Percentiles rank a stretch among this genome's conserved stretches.
These are phyloP conservation scores for Sarocladium oryzae DNA, from an alignment of 2,329 filamentous ascomycete genomes.

Conservation along the genomic window DNA sequence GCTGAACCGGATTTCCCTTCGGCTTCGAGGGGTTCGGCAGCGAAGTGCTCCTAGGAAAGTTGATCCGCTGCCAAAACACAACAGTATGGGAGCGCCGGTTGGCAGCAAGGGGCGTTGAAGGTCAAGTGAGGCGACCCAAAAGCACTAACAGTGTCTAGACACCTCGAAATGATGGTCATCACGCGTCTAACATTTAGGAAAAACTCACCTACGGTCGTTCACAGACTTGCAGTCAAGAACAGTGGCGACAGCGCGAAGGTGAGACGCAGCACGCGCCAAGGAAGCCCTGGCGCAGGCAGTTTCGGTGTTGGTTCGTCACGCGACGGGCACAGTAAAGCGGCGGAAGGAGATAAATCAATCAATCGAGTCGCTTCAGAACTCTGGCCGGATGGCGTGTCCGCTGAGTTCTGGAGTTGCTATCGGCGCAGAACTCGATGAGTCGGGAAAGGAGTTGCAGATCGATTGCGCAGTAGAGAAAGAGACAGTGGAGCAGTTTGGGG, in stretches of 20 bases:
- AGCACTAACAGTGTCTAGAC: not conserved
- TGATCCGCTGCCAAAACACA: not conserved
- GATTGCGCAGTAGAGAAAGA: conserved; percentile 2
- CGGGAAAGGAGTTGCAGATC: conserved; percentile 1
- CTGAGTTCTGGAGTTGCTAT: not conserved
- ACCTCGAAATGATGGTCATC: not conserved
- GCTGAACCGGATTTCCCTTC: not conserved
- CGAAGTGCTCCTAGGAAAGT: not conserved
- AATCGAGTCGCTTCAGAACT: not conserved
- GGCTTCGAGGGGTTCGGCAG: not conserved
- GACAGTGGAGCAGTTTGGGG: conserved; percentile 3
- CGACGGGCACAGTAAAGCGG: not conserved
- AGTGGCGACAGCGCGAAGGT: not conserved
- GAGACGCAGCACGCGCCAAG: conserved; percentile 1
- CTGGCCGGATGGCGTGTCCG: not conserved
- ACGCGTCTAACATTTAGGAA: not conserved
- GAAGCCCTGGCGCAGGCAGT: not conserved
- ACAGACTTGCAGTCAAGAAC: not conserved
- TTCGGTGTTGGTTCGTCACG: not conserved
- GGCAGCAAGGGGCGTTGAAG: not conserved
- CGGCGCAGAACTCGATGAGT: not conserved
- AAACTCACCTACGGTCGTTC: conserved; percentile 1
- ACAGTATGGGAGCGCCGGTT: not conserved
- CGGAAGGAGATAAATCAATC: not conserved
- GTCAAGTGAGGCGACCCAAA: not conserved